A percentile compares a stretch with the other conserved stretches of the same genome.
These are phyloP conservation scores for Gaultheria prostrata DNA, from an alignment of 148 eudicot species.

Conservation along the genomic window DNA sequence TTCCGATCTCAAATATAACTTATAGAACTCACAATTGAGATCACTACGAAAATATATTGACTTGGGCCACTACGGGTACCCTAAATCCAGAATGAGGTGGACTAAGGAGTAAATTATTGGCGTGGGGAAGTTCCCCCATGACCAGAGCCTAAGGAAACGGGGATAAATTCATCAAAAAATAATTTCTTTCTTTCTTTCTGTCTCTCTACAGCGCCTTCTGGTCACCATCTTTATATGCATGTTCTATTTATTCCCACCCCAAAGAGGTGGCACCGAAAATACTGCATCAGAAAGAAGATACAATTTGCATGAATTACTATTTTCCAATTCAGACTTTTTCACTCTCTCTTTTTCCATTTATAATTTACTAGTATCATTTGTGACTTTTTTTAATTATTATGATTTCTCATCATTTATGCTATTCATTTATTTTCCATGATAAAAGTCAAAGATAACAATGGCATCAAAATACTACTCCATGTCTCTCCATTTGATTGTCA, in stretches of 20 bases:
- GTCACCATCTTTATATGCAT: slow-evolving; percentile 7
- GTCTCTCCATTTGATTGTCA: too few relatives aligned
- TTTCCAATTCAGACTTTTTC: too few relatives aligned
- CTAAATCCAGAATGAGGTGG: neutral
- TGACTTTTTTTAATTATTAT: too few relatives aligned
- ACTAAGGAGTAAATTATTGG: neutral
- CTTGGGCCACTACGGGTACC: too few relatives aligned
- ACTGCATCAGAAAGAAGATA: neutral
- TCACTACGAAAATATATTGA: too few relatives aligned
- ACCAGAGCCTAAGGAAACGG: slow-evolving; percentile 3
- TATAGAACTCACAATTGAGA: neutral
- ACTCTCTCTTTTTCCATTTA: too few relatives aligned
- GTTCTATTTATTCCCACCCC: neutral
- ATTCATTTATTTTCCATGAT: too few relatives aligned
- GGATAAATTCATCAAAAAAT: neutral
- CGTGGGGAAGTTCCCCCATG: neutral
- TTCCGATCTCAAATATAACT: too few relatives aligned
- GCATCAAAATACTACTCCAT: too few relatives aligned
- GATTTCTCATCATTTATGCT: too few relatives aligned
- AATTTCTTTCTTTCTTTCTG: neutral
- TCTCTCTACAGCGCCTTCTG: neutral
- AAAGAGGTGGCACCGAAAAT: neutral
- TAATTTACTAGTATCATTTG: too few relatives aligned
- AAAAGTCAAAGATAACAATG: too few relatives aligned
- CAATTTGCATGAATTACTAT: neutral